Evolutionary conservation across 805 yeast species (phyloP).

Genomic region (Yamadazyma sp.): DNA sequence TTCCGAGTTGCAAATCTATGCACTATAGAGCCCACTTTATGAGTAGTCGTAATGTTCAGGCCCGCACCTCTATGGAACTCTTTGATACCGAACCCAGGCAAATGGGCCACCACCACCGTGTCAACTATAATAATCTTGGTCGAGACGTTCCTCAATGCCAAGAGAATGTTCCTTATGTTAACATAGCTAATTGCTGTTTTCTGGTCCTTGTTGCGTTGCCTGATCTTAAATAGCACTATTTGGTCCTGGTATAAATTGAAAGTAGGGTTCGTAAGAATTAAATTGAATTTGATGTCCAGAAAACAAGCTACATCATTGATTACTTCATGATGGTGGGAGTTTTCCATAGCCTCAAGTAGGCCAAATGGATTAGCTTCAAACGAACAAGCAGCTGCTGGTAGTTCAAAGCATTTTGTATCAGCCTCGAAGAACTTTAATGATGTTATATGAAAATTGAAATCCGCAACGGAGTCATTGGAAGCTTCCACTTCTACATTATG

Average conservation of each 20-base stretch:
- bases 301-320: background rate
- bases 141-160: slow-evolving; percentile 15
- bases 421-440: slow-evolving; percentile 28
- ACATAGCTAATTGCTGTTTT: slow-evolving; percentile 6
- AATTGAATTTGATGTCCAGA: slow-evolving; percentile 13
- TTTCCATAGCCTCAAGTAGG: slow-evolving; percentile 20
- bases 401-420: slow-evolving; percentile 30
- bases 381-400: slow-evolving; percentile 35
- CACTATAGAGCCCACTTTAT: slow-evolving; percentile 23
- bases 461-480: slow-evolving; percentile 9
- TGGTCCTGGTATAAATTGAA: slow-evolving; percentile 41
- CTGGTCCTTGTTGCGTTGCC: slow-evolving; percentile 8
- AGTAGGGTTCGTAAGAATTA: slow-evolving; percentile 35
- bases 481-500: slow-evolving; percentile 10
- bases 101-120: slow-evolving; percentile 26
- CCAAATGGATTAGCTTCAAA: slow-evolving; percentile 25
- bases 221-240: slow-evolving; percentile 19
- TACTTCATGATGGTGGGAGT: slow-evolving; percentile 9
- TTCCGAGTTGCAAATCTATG: slow-evolving; percentile 27
- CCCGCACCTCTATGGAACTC: slow-evolving; percentile 26
- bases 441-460: slow-evolving; percentile 26
- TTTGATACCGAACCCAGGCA: slow-evolving; percentile 25
- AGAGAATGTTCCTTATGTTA: slow-evolving; percentile 18
- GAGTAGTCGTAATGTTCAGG: slow-evolving; percentile 26
- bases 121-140: slow-evolving; percentile 32